A percentile compares a stretch with the other conserved stretches of the same genome.
Conservation (phyloP, 1,139 yeast species). For the Debaryomyces sp. region DNA sequence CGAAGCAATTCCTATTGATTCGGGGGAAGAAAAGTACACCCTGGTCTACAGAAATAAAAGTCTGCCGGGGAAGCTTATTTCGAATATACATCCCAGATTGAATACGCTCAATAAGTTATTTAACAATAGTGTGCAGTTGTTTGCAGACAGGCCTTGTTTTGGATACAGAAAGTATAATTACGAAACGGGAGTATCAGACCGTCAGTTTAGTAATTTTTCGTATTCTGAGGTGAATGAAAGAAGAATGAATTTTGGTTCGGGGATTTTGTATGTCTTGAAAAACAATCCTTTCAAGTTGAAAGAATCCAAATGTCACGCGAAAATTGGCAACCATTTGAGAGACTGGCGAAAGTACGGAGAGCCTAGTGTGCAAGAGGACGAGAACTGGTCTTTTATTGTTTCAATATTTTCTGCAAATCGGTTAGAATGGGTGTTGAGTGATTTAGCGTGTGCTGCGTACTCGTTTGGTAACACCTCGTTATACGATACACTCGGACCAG, state of each 20-base stretch:
- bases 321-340: slow-evolving; percentile 19
- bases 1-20: slow-evolving; percentile 1
- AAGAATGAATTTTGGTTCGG: slow-evolving; percentile 32
- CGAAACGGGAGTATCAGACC: slow-evolving; percentile 20
- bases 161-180: slow-evolving; percentile 35
- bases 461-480: slow-evolving; percentile 39
- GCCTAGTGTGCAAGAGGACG: slow-evolving; percentile 17
- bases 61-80: slow-evolving; percentile 4
- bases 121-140: slow-evolving; percentile 22
- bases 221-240: slow-evolving; percentile 12
- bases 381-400: slow-evolving; percentile 31
- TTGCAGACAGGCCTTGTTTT: slow-evolving; percentile 29
- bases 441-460: slow-evolving; percentile 35
- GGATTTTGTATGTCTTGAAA: slow-evolving; percentile 31
- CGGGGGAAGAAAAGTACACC: background rate
- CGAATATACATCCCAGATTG: slow-evolving; percentile 18
- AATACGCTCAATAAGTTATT: slow-evolving; percentile 33
- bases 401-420: slow-evolving; percentile 35
- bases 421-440: slow-evolving; percentile 39
- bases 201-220: slow-evolving; percentile 20
- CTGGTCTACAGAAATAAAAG: slow-evolving; percentile 1
- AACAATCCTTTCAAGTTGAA: slow-evolving; percentile 32
- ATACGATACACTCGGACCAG: slow-evolving; percentile 38
- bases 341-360: slow-evolving; percentile 19
- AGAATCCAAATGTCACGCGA: slow-evolving; percentile 22